Evolutionary conservation across 805 yeast genomes (phyloP), one percentile per base, ranked within the genome.

Genomic region (Teunomyces cretensis): DNA sequence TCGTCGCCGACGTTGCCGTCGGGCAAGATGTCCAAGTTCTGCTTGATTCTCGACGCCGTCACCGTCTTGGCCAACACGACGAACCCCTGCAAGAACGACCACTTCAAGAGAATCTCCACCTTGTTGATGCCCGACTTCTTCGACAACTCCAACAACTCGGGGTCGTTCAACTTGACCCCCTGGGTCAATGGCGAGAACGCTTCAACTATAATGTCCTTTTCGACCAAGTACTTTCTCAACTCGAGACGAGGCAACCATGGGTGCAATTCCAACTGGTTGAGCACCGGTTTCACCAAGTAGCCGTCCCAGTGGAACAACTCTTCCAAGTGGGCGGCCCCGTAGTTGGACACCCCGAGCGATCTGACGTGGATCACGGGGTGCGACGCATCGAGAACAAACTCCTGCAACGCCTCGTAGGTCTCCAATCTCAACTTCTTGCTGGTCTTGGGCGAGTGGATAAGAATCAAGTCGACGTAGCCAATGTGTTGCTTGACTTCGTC

Each of bases 121-220:
- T 77, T 69, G 7, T 84, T 56, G 27, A 76, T 72, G 2, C 72
- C 71, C 33, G 75, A 75, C 46, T 73, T 75, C 33, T 71, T 58
- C 30, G 84, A 80, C 48, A 86, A 70, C 27, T 57, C 61, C 16
- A 64, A 56, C 41, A 86, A 69, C 40, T 65, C 75, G 1, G 81
- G 78, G 60, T 84, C 86, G 35, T 72, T 61, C 37, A 83, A 61
- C 54, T 81, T 79, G 38, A 61, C 58, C 7, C 92, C 88, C 48
- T 76, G 76, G 1, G 86, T 82, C 57, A 90, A 75, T 6, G 97
- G 96, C 6, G 94, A 82, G 65, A 78, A 90, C 0, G 95, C 91
- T 60, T 86, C 88, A 9, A 84, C 78, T 5, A 72, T 65, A 33
- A 90, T 77, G 37, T 73, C 80, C 46, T 83, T 64, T 12, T 71